These are phyloP conservation scores for Xylaria sp. DNA, from an alignment of 2,329 filamentous ascomycete species.

Conservation along the genomic window DNA sequence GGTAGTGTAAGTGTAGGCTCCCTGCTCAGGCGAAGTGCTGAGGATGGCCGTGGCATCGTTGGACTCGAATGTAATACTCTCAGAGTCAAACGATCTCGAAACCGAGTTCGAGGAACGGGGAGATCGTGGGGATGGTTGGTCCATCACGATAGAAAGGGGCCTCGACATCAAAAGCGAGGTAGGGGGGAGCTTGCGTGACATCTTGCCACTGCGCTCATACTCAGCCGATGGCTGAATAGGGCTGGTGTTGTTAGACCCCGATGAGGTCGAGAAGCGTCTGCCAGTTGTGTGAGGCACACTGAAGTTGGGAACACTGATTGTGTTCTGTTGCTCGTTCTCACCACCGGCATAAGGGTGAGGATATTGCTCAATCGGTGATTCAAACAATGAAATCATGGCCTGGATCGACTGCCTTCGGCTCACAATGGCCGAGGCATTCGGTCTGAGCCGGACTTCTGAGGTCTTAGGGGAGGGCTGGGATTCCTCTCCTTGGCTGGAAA, in stretches of 20 bases:
- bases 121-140: slow-evolving; percentile 44
- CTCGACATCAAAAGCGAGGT: slow-evolving; percentile 44
- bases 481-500: slow-evolving; percentile 38
- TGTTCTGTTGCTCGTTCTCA: slow-evolving; percentile 24
- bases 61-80: slow-evolving; percentile 8
- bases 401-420: slow-evolving; percentile 50
- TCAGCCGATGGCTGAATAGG: slow-evolving; percentile 22
- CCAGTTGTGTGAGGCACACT: slow-evolving; percentile 45
- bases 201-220: slow-evolving; percentile 25
- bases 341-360: slow-evolving; percentile 23
- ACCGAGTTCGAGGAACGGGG: slow-evolving; percentile 22
- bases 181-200: slow-evolving; percentile 38
- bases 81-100: slow-evolving; percentile 8
- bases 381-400: slow-evolving; percentile 40
- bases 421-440: slow-evolving; percentile 48
- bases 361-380: slow-evolving; percentile 32
- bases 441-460: slow-evolving; percentile 40
- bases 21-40: slow-evolving; percentile 11
- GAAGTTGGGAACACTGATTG: slow-evolving; percentile 44
- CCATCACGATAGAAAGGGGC: slow-evolving; percentile 50
- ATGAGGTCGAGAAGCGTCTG: slow-evolving; percentile 41
- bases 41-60: neutral
- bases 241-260: slow-evolving; percentile 10
- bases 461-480: slow-evolving; percentile 19
- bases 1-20: neutral